Base-by-base conservation (phyloP, 768 basidiomycete genomes). In the Leccinum obscurum region DNA sequence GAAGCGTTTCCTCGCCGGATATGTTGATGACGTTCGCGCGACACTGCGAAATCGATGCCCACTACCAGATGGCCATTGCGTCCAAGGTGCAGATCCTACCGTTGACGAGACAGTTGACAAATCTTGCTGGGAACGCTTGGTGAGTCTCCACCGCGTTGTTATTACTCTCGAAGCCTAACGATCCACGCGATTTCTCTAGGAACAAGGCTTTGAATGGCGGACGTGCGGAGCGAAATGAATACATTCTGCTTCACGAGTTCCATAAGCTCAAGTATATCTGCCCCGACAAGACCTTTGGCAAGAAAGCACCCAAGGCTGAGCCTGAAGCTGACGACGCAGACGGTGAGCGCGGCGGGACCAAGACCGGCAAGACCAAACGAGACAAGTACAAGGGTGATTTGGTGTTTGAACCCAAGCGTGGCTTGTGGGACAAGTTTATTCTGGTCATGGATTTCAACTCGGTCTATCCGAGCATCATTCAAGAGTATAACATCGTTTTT, bases 401-500 rank as follows among this genome's bases (percentile, higher is more conserved):
- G 56, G 97, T 99, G 20, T 95, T 99, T 64, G 93, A 97, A 60
- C 97, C 97, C 2, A 95, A 97, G 77, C 82, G 92, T 56, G 93
- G 95, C 11, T 78, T 99, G 44, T 98, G 93, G 92, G 97, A 98
- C 78, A 95, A 88, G 67, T 97, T 82, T 71, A 91, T 98, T 75
- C 83, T 99, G n/a, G 97, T 99, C 75, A 99, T 99, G 97, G 97
- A 99, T 75, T 99, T 98, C 87, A 99, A 99, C 76, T 97, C 95
- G 62, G 81, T 99, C 58, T 99, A 99, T 72, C 97, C 97, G 6
- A 95, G 92, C 73, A 99, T 99, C 79, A 99, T 99, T 53, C 97
- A 98, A 70, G 97, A 99, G 78, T 99, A 92, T 72, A 98, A 99
- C 72, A 98, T 98, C 66, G 95, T 98, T 76, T 98, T 98, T 69